Conservation (phyloP, 2,329 filamentous ascomycete species). For the Paracoccidioides brasiliensis region DNA sequence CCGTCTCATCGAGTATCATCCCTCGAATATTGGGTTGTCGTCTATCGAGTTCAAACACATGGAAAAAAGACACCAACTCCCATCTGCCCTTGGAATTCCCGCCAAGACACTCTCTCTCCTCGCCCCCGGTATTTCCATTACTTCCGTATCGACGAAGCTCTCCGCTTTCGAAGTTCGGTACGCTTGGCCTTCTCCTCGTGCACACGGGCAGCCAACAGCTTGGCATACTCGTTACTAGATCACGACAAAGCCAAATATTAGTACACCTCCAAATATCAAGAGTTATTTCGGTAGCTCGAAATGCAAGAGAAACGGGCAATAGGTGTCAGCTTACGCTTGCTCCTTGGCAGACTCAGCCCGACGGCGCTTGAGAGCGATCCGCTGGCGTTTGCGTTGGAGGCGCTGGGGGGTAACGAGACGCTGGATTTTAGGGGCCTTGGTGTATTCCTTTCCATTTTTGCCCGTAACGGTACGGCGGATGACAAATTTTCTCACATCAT, state of each 20-base stretch:
- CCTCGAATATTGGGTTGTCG: neutral
- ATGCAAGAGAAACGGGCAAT: neutral
- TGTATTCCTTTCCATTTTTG: conserved; percentile 93
- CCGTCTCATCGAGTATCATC: conserved; percentile 1
- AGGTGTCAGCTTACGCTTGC: conserved; percentile 66
- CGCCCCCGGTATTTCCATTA: conserved; percentile 32
- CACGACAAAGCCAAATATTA: conserved; percentile 20
- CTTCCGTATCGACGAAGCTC: conserved; percentile 89
- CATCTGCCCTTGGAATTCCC: neutral
- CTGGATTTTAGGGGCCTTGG: conserved; percentile 99
- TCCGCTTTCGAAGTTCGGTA: conserved; percentile 89
- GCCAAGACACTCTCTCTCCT: neutral
- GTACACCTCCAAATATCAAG: conserved; percentile 10
- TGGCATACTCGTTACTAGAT: conserved; percentile 82
- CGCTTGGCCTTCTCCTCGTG: conserved; percentile 89
- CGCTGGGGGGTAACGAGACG: conserved; percentile 98
- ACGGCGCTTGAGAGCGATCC: conserved; percentile 95
- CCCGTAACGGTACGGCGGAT: conserved; percentile 96
- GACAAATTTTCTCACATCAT: conserved; percentile 99
- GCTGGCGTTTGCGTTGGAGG: conserved; percentile 99
- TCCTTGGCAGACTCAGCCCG: conserved; percentile 96
- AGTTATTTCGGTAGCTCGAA: neutral
- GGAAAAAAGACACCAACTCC: conserved; percentile 1
- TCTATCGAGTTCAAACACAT: conserved; percentile 3
- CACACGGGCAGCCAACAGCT: conserved; percentile 93